Evolutionary conservation across 768 basidiomycete species (phyloP), one percentile per base, ranked within the genome.

Genomic region (Terana coerulea): DNA sequence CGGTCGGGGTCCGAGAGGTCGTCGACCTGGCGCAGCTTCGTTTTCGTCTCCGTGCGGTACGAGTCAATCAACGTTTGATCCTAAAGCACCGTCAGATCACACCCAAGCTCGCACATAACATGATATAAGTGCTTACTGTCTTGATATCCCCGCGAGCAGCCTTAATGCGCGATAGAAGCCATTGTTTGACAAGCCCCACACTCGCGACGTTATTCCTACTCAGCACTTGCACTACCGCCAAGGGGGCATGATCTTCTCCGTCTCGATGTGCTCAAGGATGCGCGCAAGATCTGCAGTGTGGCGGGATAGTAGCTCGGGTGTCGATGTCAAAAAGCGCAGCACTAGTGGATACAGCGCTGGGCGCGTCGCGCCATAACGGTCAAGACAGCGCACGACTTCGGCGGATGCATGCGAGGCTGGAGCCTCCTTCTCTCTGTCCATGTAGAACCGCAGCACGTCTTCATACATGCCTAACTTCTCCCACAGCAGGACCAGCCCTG

Each of bases 401-500:
- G 64, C 59, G 9, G 75, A 75, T 1, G 74, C 68, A 7, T 67
- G 59, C 0, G 61, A 31, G 7, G 60, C 69, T 1, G 77, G 76
- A 15, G 77, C 76, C 11, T 69, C 75, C 31, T 73, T 72, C 52
- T 86, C 75, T 54, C 76, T 76, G 52, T 90, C 88, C 80, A 95
- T 95, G 86, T 88, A 94, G 72, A 91, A 97, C 21, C 94, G 79
- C 26, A 98, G 64, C 41, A 98, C 84, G 58, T 97, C 95, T 61
- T 98, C 95, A 65, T 92, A 91, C 95, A 97, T 95, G 6, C 89
- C 93, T 72, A 94, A 75, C 54, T 80, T 83, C 70, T 97, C 97
- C 91, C 94, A 98, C 2, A 98, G 75, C 4, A 90, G 69, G 2
- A 98, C 88, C 10, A 95, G 77, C 1, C 97, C 97, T 0, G 81